Percentiles rank a stretch among this genome's conserved stretches.
Conservation (phyloP, 139 green algal species). For the Chlamydomonas asymmetrica region DNA sequence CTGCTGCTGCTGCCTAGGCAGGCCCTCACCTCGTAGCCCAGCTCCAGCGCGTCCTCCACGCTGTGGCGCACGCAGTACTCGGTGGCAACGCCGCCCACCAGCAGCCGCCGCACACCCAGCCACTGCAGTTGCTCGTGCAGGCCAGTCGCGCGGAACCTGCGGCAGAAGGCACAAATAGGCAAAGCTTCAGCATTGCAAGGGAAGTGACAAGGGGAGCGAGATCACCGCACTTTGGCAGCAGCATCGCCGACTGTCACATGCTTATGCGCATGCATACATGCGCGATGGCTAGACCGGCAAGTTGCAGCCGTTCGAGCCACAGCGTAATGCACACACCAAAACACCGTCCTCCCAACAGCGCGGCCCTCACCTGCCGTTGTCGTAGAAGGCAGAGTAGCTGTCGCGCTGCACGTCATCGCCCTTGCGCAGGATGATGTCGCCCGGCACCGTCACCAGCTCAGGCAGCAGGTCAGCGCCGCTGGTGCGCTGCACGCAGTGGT, state of each 20-base stretch:
- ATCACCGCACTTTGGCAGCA: not conserved
- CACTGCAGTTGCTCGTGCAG: slow-evolving; percentile 8
- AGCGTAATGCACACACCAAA: too few relatives aligned
- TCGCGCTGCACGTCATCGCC: slow-evolving; percentile 8
- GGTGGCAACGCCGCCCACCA: slow-evolving; percentile 34
- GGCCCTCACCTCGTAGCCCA: slow-evolving; percentile 26
- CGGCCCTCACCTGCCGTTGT: slow-evolving; percentile 5
- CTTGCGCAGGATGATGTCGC: slow-evolving; percentile 20
- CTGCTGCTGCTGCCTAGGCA: not conserved
- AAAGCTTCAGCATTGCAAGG: not conserved
- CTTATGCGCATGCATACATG: not conserved
- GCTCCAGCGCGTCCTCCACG: slow-evolving; percentile 28
- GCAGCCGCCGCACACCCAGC: slow-evolving; percentile 6
- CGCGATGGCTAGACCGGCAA: not conserved
- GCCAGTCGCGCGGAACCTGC: slow-evolving; percentile 18
- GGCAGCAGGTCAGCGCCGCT: slow-evolving; percentile 13
- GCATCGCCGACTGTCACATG: not conserved
- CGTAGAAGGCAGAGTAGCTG: slow-evolving; percentile 28
- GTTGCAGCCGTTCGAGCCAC: not conserved
- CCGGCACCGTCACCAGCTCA: not conserved
- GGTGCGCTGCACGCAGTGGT: slow-evolving; percentile 24
- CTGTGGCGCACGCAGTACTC: slow-evolving; percentile 38
- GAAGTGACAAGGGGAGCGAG: not conserved
- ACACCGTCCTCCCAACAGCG: not conserved
- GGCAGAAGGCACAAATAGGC: not conserved